These are phyloP conservation scores for Flaveria linearis DNA, from an alignment of 129 eudicot genomes.

Conservation along the genomic window DNA sequence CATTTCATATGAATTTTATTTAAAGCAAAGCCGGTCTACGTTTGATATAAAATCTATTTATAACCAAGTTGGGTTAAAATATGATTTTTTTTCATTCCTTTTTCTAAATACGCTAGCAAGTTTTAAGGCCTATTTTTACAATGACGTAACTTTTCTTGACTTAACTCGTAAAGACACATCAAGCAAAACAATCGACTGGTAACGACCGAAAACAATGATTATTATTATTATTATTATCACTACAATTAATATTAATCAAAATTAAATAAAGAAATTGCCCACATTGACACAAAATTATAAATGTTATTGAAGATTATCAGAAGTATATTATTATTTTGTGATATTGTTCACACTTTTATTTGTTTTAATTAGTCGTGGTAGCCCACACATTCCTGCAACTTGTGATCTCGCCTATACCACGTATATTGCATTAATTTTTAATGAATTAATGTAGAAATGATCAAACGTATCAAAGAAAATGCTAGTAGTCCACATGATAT, in stretches of 20 bases:
- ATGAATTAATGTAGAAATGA: neutral
- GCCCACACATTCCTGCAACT: neutral
- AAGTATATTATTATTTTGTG: neutral
- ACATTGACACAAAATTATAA: neutral
- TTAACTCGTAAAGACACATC: too few relatives aligned
- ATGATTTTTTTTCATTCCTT: too few relatives aligned
- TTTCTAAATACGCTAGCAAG: too few relatives aligned
- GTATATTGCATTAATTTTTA: neutral
- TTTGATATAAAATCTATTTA: too few relatives aligned
- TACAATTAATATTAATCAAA: too few relatives aligned
- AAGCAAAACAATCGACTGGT: too few relatives aligned
- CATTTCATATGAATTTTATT: too few relatives aligned
- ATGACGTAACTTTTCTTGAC: too few relatives aligned
- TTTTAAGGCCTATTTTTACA: too few relatives aligned
- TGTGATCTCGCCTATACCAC: neutral
- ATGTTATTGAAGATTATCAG: neutral
- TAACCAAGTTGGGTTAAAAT: too few relatives aligned
- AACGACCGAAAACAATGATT: too few relatives aligned
- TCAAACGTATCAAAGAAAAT: neutral
- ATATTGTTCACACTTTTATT: neutral
- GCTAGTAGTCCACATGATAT: conserved; percentile 9
- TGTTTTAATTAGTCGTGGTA: neutral
- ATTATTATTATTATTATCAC: too few relatives aligned
- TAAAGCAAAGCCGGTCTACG: neutral
- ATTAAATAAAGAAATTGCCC: neutral